phyloP scores from a whole-genome alignment of 129 eudicot species.

The Flaveria trinervia region DNA sequence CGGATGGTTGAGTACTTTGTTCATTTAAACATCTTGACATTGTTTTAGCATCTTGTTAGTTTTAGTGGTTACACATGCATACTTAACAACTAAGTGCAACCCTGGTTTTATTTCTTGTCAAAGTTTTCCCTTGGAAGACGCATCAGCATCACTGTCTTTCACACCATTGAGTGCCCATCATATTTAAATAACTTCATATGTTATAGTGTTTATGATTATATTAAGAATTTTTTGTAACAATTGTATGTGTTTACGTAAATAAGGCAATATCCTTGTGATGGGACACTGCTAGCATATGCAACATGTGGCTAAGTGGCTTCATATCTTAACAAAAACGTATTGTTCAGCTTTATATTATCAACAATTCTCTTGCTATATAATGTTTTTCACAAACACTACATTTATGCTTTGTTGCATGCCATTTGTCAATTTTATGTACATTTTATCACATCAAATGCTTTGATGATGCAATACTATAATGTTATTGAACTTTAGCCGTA shows the following conservation, averaged over 20 bases:
- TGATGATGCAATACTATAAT: background rate
- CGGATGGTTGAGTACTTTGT: background rate
- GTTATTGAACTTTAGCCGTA: background rate
- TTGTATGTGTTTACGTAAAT: background rate
- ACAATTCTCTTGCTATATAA: background rate
- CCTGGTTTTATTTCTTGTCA: background rate
- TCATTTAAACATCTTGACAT: background rate
- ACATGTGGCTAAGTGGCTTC: background rate
- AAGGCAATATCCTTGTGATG: background rate
- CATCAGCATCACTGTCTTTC: background rate
- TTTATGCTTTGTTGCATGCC: conserved; percentile 1
- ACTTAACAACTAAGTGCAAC: background rate
- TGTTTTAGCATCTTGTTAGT: background rate
- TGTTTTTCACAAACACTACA: background rate
- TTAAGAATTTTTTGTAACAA: background rate
- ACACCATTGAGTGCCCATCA: background rate
- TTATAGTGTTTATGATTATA: background rate
- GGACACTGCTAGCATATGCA: background rate
- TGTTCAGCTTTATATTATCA: background rate
- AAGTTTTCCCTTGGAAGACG: background rate
- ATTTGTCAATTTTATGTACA: background rate
- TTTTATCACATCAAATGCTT: background rate
- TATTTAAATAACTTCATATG: background rate
- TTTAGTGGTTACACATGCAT: conserved; percentile 1
- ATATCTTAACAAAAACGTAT: background rate